Base-by-base conservation (phyloP, 129 eudicot species). In the Logfia minima region DNA sequence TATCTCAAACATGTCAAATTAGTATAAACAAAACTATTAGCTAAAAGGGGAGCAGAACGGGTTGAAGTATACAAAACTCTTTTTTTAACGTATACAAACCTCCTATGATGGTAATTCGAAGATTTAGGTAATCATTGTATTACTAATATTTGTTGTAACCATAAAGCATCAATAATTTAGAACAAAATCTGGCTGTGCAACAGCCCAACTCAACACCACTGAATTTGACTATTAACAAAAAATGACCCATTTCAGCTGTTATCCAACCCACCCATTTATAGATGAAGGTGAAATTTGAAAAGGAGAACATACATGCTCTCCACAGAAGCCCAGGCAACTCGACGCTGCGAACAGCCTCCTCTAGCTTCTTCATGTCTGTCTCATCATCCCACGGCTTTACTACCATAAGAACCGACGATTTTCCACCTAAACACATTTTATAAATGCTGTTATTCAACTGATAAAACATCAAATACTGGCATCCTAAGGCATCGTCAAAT, bases 311-410 rank as follows among this genome's bases (percentile, higher is more conserved):
- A 94, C 97, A 87, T 83, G 97, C 97, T 83, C 99, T 97, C 99
- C 99, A 92, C 2, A 88, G 77, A 81, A 92, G 96, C 16, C 98
- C 98, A 2, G 80, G 82, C 81, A 88, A 31, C 81, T 92, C 85
- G 65, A 92, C 88, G 26, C 88, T 83, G 66, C 96, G 98, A 75
- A 92, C 98, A 81, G 90, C 88, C 85, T 92, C 98, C 75, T 92
- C 98, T 71, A 92, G 84, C 84, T 86, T 86, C 92, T 90, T 92
- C 98, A 92, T 92, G 85, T 92, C 98, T 0, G 98, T 92, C 84
- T 92, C 98, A 81, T 92, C 98, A 83, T 92, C 98, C 98, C 98
- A 92, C 16, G 96, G 98, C 87, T 92, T 92, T 61, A 92, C 79
- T 74, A 90, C 98, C 96, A 92, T 37, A 70, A 92, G 96, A 75